Evolutionary conservation across 495 filamentous ascomycete genomes (phyloP), one percentile per base, ranked within the genome.

Genomic region (Hypoxylon lienhwacheense): DNA sequence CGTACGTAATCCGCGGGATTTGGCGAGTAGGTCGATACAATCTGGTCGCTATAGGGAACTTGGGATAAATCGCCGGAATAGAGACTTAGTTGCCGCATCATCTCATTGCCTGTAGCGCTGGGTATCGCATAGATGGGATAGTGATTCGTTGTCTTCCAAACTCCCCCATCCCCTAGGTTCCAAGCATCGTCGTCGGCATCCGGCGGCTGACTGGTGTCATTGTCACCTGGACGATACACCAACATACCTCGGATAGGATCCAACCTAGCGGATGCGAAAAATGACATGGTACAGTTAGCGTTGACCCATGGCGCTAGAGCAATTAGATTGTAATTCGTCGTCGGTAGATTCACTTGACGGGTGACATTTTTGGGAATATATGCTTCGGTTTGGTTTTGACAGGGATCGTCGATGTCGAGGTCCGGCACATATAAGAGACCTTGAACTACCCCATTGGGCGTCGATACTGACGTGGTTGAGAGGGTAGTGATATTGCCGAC

Each of bases 251-350:
- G 73, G 0, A 83, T 69, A 10, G 79, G 76, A 22, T 81, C 81
- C 4, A 65, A 44, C 16, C 71, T 72, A 7, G 87, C 86, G 15
- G 87, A 77, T 7, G 73, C 66, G 20, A 97, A 68, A 64, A 87
- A 96, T 24, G 81, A 77, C 32, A 73, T 66, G 6, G 87, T 84
- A 54, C 92, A 97, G 15, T 80, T 68, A 1, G 69, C 71, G 33
- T 75, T 85, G 24, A 91, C 75, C 92, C 92, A 97, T n/a, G 92
- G 92, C 6, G 86, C 90, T n/a, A 96, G 69, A 14, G 83, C 91
- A 31, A 96, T 81, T n/a, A 77, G 68, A 46, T 76, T 71, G 34
- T 79, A 72, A 67, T 81, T 80, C n/a, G 85, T 77, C 3, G 81
- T 74, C 1, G 86, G 84, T 2, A 96, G 79, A 61, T 93, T 82